A percentile compares a stretch with the other conserved stretches of the same genome.
Conservation (phyloP, 768 basidiomycete genomes). For the Mycena kentingensis region DNA sequence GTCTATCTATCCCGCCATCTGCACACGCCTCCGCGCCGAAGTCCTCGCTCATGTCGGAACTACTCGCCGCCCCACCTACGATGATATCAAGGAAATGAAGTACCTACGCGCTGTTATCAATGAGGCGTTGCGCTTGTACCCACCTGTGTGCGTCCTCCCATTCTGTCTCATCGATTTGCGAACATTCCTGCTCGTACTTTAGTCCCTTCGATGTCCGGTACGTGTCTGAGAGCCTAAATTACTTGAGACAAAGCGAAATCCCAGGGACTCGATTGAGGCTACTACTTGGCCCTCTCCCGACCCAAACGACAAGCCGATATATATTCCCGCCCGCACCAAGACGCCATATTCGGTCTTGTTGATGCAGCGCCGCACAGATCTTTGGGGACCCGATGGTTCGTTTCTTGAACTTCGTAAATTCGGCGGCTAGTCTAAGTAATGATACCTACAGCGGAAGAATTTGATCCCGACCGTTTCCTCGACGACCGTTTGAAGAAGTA, state of each 20-base stretch:
- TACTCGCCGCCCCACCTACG: constrained; percentile 49
- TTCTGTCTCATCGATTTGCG: not conserved
- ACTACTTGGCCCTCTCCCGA: constrained; percentile 35
- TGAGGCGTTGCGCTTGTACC: constrained; percentile 56
- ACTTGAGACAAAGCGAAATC: not conserved
- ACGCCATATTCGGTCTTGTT: constrained; percentile 34
- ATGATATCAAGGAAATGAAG: constrained; percentile 60
- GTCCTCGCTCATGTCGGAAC: constrained; percentile 49
- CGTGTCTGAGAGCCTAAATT: not conserved
- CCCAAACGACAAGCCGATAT: constrained; percentile 33
- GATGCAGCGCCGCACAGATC: constrained; percentile 43
- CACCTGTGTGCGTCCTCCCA: constrained; percentile 43
- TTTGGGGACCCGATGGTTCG: constrained; percentile 51
- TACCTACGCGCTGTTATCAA: constrained; percentile 63
- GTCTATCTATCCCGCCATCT: constrained; percentile 45
- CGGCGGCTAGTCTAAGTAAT: not conserved
- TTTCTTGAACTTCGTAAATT: not conserved
- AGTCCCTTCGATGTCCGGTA: constrained; percentile 42
- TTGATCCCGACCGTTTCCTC: constrained; percentile 56
- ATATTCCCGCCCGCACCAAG: constrained; percentile 37
- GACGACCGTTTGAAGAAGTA: constrained; percentile 50
- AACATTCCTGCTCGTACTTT: not conserved
- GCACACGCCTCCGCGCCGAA: constrained; percentile 50
- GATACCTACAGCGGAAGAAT: constrained; percentile 41
- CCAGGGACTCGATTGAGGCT: constrained; percentile 33